Evolutionary conservation across 1,284 basidiomycete species (phyloP).

Genomic region (Filobasidium uniguttulatum): DNA sequence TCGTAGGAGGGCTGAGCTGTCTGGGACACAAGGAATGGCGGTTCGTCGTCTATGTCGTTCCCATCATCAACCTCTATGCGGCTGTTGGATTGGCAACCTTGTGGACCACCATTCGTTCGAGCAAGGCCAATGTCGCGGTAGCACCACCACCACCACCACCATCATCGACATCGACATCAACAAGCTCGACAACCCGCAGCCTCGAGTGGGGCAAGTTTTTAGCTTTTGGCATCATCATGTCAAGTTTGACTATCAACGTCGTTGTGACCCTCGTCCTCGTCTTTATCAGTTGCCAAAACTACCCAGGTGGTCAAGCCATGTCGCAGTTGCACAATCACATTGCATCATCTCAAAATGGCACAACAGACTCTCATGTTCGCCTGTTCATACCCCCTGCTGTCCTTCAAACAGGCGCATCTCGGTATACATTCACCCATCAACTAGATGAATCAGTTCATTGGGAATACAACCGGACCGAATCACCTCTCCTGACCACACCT

Average conservation of each 20-base stretch:
- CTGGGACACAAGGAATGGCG: slow-evolving; percentile 92
- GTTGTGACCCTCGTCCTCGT: slow-evolving; percentile 45
- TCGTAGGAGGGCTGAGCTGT: slow-evolving; percentile 55
- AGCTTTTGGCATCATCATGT: too few relatives aligned
- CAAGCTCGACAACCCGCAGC: neutral
- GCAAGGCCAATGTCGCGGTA: neutral
- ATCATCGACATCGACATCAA: neutral
- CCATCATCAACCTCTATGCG: slow-evolving; percentile 67
- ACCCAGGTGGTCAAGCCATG: slow-evolving; percentile 77
- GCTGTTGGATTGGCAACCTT: slow-evolving; percentile 39
- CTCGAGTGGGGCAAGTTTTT: too few relatives aligned
- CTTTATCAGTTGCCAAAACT: slow-evolving; percentile 57
- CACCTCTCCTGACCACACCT: slow-evolving; percentile 22
- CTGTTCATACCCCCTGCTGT: slow-evolving; percentile 27
- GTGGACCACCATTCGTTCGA: too few relatives aligned
- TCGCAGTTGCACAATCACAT: slow-evolving; percentile 47
- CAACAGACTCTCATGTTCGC: neutral
- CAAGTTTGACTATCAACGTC: slow-evolving; percentile 44
- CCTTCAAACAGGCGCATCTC: slow-evolving; percentile 70
- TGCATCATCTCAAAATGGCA: slow-evolving; percentile 26
- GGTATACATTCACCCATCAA: slow-evolving; percentile 63
- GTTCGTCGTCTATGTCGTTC: slow-evolving; percentile 78
- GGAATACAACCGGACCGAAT: slow-evolving; percentile 68
- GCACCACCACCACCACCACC: neutral
- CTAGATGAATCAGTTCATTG: slow-evolving; percentile 41